Evolutionary conservation across 192 early-diverging fungal species (phyloP), one percentile per base, ranked within the genome.

Genomic region (Spizellomyces punctatus): DNA sequence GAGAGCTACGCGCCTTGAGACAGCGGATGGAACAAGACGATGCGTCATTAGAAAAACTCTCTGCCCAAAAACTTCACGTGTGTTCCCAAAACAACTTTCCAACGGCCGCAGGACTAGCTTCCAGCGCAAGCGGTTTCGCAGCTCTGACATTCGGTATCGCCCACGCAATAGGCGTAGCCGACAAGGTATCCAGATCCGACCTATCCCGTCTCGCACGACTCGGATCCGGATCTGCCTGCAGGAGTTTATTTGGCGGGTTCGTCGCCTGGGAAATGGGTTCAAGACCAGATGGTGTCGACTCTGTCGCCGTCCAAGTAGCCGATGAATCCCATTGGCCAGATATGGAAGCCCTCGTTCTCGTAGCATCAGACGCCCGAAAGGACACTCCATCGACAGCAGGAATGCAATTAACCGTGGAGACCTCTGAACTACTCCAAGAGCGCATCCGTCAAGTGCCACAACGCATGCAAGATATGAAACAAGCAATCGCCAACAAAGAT

Each of bases 81-180:
- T 91, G 89, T 75, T 98, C 96, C n/a, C 92, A 91, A 69, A 99
- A 99, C 89, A 99, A 98, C 83, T 99, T 99, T 83, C 98, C 98
- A 17, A 99, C 98, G 6, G 98, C 98, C 22, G 98, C 98, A 1
- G 98, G 98, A 8, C 84, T 99, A 41, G 98, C 98, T 8, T 98
- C 96, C 55, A 95, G 94, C 8, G 98, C 98, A 10, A 93, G 93
- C 27, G 98, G 98, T 6, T 96, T 95, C 47, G 96, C 98, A 36
- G 93, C 93, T 69, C 82, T 99, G 59, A 94, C 95, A 41, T 94
- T 89, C 61, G 90, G 93, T 0, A 78, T 98, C 55, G 84, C 90
- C 19, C 66, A 88, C 67, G 80, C 92, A 47, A 82, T 96, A 67
- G 86, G 86, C n/a, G 77, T 85, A 72, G 79, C 86, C 50, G 66